These are phyloP conservation scores for Apiotrichum domesticum DNA, from an alignment of 1,284 basidiomycete species.

Conservation along the genomic window DNA sequence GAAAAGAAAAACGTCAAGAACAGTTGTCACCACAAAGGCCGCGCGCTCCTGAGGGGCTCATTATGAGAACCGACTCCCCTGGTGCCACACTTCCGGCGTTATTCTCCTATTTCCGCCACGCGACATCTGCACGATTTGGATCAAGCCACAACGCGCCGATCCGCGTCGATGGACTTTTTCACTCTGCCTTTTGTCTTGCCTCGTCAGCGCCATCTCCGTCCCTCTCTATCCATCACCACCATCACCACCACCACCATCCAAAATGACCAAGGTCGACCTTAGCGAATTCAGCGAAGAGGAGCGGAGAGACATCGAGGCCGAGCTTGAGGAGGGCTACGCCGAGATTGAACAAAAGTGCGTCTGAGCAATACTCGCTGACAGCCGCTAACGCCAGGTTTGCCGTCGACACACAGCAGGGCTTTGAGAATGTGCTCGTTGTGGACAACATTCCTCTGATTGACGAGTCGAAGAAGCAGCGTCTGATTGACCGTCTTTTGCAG, in stretches of 20 bases:
- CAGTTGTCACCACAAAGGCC: too few relatives aligned
- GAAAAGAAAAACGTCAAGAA: too few relatives aligned
- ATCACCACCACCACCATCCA: slow-evolving; percentile 1
- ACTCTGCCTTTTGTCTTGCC: background rate
- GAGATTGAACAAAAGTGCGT: slow-evolving; percentile 88
- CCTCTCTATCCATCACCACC: background rate
- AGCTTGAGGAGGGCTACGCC: slow-evolving; percentile 55
- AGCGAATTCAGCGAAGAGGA: slow-evolving; percentile 41
- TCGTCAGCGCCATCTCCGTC: background rate
- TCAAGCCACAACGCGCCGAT: too few relatives aligned
- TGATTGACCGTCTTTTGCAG: slow-evolving; percentile 71
- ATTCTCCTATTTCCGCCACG: too few relatives aligned
- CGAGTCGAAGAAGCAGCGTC: slow-evolving; percentile 66
- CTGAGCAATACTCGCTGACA: slow-evolving; percentile 27
- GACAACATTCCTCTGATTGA: slow-evolving; percentile 85
- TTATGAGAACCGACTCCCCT: too few relatives aligned
- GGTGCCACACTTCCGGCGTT: too few relatives aligned
- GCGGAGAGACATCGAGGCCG: slow-evolving; percentile 68
- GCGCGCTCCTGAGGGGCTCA: too few relatives aligned
- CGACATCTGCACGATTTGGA: too few relatives aligned
- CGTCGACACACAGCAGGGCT: slow-evolving; percentile 66
- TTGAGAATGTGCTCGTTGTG: slow-evolving; percentile 82
- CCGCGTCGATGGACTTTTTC: too few relatives aligned
- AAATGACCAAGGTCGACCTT: slow-evolving; percentile 11
- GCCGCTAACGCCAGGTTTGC: slow-evolving; percentile 56